Evolutionary conservation across 257 asterid species (phyloP), one percentile per base, ranked within the genome.

Genomic region (Mitragyna speciosa): DNA sequence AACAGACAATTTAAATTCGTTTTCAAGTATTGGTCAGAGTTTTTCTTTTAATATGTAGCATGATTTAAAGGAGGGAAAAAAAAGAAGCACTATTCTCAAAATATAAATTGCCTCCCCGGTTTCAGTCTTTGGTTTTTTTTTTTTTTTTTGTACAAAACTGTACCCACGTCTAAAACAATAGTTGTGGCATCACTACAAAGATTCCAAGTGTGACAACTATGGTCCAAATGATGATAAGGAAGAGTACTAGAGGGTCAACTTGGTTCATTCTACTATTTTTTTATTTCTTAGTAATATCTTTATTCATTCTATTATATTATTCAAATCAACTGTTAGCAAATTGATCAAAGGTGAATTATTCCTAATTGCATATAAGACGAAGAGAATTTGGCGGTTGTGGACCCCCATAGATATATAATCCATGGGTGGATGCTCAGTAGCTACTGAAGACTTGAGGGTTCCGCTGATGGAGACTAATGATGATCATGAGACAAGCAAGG

Each of bases 381-480:
- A 20, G 20, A 51, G 43, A 59, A n/a, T 12, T 26, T 15, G 72
- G 72, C 22, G n/a, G 28, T 12, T 14, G 63, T 24, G 70, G 69
- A 64, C 28, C 78, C 1, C 41, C 41, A 36, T 36, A 36, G 4
- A 56, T 24, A 79, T 14, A 26, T 9, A 71, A 59, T 10, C 65
- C 65, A 59, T 59, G 65, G 31, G 22, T 59, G 65, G 73, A 74
- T 45, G 68, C 58, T 45, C 22, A 26, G 6, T 30, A 28, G 20
- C 8, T 7, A 30, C 39, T 72, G 49, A 28, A 39, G 24, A 75
- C 81, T 81, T 66, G 81, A 80, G 80, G 82, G 59, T 63, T 82
- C 75, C 56, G 75, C 30, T 80, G 85, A 83, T 56, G 64, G 66
- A 72, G 87, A 86, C 83, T 48, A 48, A 77, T 78, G 72, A 86